A percentile compares a stretch with the other conserved stretches of the same genome.
These are phyloP conservation scores for Imleria badia DNA, from an alignment of 768 basidiomycete species.

Conservation along the genomic window DNA sequence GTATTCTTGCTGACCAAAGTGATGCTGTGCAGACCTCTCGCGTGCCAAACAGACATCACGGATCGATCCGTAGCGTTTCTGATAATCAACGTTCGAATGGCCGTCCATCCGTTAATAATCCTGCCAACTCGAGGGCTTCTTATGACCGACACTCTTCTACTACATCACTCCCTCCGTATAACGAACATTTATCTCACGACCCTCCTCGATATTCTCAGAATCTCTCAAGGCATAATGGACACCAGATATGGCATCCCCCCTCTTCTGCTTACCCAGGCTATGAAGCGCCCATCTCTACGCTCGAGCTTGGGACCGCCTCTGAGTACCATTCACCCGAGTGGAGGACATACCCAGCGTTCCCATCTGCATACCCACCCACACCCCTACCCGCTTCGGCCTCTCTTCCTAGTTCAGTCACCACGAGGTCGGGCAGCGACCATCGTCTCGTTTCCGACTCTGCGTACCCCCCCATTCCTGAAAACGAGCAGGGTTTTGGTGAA, in stretches of 20 bases:
- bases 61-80: constrained; percentile 19
- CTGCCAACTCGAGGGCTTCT: not conserved
- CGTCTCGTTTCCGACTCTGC: constrained; percentile 8
- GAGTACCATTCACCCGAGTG: constrained; percentile 57
- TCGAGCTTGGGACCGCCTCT: constrained; percentile 28
- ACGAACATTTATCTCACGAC: constrained; percentile 20
- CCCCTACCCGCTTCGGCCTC: constrained; percentile 46
- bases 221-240: constrained; percentile 15
- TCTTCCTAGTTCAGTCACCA: constrained; percentile 25
- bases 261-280: constrained; percentile 38
- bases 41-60: constrained; percentile 6
- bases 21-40: constrained; percentile 9
- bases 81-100: constrained; percentile 11
- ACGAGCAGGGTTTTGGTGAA: constrained; percentile 62
- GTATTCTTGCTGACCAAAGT: constrained; percentile 10
- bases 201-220: constrained; percentile 26
- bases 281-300: constrained; percentile 10
- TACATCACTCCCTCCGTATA: constrained; percentile 25
- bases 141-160: constrained; percentile 18
- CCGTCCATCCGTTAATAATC: not conserved
- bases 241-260: constrained; percentile 66
- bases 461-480: constrained; percentile 40
- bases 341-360: constrained; percentile 71
- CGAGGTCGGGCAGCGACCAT: constrained; percentile 1
- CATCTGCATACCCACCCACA: constrained; percentile 75